Base-by-base conservation (phyloP, 192 early-diverging fungal species). In the Allomyces macrogynus region DNA sequence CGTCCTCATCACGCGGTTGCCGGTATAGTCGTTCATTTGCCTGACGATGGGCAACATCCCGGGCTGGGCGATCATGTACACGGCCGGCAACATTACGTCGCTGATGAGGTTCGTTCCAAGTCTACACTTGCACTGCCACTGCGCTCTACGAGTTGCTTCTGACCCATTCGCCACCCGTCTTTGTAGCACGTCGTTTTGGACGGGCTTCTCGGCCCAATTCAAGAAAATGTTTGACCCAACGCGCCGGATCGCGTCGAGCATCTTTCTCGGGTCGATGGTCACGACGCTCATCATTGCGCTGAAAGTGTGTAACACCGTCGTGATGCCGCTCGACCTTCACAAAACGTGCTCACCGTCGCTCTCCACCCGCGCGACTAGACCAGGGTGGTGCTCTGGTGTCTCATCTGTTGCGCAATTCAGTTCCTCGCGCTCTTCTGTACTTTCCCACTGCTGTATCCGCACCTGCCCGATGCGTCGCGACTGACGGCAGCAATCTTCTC, bases 1-100 rank as follows among this genome's bases (percentile, higher is more conserved):
- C n/a, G n/a, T n/a, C n/a, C n/a, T n/a, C n/a, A n/a, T n/a, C n/a
- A n/a, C n/a, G n/a, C n/a, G n/a, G n/a, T n/a, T n/a, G n/a, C n/a
- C n/a, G n/a, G n/a, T n/a, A n/a, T 49, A 86, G 84, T 85, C 86
- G 1, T 81, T 84, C 4, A 69, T 81, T 42, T 60, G 76, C 24
- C 71, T 91, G 32, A 62, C 72, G 0, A 69, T 81, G 24, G 84
- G 77, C 9, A 73, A 81, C 43, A 67, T 90, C 61, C 68, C 80
- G 8, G 82, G 78, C 10, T 97, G 94, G 81, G 94, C 94, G 23
- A 77, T 92, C 49, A 76, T 93, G 54, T 97, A 95, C 71, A 89
- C 89, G 60, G 67, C 91, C 20, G 94, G 94, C 61, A 97, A 97
- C 72, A 68, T 94, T 24, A 65, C 94, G 23, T 89, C 91, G 27